phyloP scores from a whole-genome alignment of 129 eudicot species.

The Flaveria linearis region DNA sequence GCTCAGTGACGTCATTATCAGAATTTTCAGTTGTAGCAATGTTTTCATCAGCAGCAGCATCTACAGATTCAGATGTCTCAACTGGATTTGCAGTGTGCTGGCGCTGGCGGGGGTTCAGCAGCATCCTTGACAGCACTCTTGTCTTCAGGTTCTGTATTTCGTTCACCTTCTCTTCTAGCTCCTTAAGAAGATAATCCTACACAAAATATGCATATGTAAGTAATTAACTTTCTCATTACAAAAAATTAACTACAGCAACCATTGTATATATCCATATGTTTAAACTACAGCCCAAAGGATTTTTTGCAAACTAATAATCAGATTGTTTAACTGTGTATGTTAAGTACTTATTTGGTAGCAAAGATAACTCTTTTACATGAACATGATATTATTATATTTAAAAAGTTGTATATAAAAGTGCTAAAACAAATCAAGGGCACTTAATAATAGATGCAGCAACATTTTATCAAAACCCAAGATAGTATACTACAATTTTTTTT shows the following conservation, averaged over 20 bases:
- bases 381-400: background rate
- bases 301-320: background rate
- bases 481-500: background rate
- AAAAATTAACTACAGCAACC: background rate
- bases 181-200: conserved; percentile 72
- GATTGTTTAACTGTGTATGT: background rate
- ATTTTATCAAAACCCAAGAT: background rate
- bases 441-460: background rate
- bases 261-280: background rate
- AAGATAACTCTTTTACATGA: background rate
- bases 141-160: conserved; percentile 47
- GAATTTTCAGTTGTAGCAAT: conserved; percentile 36
- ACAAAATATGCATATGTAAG: background rate
- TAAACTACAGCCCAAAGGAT: background rate
- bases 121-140: conserved; percentile 38
- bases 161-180: conserved; percentile 43
- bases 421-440: background rate
- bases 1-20: conserved; percentile 28
- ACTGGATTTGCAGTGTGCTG: conserved; percentile 36
- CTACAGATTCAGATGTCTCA: conserved; percentile 47
- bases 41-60: conserved; percentile 45
- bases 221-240: background rate
- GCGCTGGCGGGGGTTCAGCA: conserved; percentile 34
- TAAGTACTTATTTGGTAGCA: background rate
- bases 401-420: background rate